phyloP scores from a whole-genome alignment of 768 basidiomycete genomes.

The Hericium rajendrae region DNA sequence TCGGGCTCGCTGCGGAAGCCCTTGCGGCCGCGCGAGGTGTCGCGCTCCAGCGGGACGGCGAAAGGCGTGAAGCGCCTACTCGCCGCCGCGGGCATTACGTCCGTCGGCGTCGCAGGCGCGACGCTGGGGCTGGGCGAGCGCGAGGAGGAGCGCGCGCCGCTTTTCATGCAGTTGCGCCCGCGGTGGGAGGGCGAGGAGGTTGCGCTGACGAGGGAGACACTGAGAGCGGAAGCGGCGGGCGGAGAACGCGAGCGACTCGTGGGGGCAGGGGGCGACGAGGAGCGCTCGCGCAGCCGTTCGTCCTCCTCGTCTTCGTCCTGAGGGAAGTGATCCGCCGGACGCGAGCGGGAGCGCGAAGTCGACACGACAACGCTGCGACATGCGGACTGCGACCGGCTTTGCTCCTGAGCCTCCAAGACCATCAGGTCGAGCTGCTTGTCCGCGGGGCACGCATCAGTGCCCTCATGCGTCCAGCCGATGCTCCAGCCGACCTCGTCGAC shows the following conservation, averaged over 20 bases:
- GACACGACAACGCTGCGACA: neutral
- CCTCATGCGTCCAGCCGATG: slow-evolving; percentile 55
- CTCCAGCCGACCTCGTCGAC: slow-evolving; percentile 78
- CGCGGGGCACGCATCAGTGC: slow-evolving; percentile 24
- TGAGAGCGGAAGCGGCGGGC: neutral
- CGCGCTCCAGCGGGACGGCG: neutral
- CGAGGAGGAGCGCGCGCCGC: slow-evolving; percentile 28
- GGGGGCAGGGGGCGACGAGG: neutral
- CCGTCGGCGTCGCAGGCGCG: slow-evolving; percentile 34
- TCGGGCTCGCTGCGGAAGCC: neutral
- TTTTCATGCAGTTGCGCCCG: slow-evolving; percentile 27
- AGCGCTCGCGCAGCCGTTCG: neutral
- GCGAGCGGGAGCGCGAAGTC: slow-evolving; percentile 7
- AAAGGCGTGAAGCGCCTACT: neutral
- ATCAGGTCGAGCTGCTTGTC: slow-evolving; percentile 21
- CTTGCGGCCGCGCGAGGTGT: slow-evolving; percentile 4
- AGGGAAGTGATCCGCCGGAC: slow-evolving; percentile 1
- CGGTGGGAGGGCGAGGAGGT: slow-evolving; percentile 3
- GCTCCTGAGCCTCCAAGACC: slow-evolving; percentile 30
- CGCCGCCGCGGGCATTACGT: neutral
- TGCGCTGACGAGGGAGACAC: slow-evolving; percentile 1
- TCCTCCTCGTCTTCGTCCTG: slow-evolving; percentile 1
- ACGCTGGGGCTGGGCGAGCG: slow-evolving; percentile 42
- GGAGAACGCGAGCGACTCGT: neutral
- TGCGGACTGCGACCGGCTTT: neutral